Evolutionary conservation across 176 grass and related monocot species (phyloP).

Genomic region (Phragmites australis): DNA sequence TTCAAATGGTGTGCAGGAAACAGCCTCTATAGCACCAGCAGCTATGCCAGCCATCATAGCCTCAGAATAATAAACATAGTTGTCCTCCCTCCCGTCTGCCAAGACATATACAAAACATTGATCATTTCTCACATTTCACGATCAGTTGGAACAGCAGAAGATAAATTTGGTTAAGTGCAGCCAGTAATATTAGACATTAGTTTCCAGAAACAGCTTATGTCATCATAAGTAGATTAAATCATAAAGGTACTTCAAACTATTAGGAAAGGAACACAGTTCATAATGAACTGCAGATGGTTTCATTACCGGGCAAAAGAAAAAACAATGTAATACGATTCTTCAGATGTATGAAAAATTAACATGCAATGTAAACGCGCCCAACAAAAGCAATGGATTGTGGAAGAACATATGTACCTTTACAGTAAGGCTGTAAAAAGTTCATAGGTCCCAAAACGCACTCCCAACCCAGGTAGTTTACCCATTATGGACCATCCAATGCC

Average conservation of each 20-base stretch:
- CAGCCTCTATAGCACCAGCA: constrained; percentile 65
- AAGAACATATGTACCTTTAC: constrained; percentile 62
- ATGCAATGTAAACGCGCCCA: background rate
- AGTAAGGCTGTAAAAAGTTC: constrained; percentile 90
- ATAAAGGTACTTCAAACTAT: constrained; percentile 16
- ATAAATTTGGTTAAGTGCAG: background rate
- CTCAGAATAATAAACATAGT: constrained; percentile 80
- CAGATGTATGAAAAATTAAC: constrained; percentile 6
- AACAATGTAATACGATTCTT: background rate
- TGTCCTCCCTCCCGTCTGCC: constrained; percentile 84
- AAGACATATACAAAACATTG: constrained; percentile 34
- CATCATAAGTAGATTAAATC: background rate
- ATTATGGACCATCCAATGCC: constrained; percentile 83
- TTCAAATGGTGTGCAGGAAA: constrained; percentile 84
- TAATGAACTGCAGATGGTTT: background rate
- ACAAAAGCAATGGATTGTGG: constrained; percentile 8
- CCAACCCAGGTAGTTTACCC: constrained; percentile 67
- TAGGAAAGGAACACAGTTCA: constrained; percentile 22
- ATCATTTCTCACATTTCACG: constrained; percentile 10
- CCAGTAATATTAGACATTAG: background rate
- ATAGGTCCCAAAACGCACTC: constrained; percentile 86
- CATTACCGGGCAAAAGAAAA: background rate
- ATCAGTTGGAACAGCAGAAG: background rate
- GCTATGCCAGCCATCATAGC: constrained; percentile 80
- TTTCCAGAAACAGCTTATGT: constrained; percentile 18